These are phyloP conservation scores for Dendrocalamus latiflorus DNA, from an alignment of 202 grass and related monocot genomes.

Conservation along the genomic window DNA sequence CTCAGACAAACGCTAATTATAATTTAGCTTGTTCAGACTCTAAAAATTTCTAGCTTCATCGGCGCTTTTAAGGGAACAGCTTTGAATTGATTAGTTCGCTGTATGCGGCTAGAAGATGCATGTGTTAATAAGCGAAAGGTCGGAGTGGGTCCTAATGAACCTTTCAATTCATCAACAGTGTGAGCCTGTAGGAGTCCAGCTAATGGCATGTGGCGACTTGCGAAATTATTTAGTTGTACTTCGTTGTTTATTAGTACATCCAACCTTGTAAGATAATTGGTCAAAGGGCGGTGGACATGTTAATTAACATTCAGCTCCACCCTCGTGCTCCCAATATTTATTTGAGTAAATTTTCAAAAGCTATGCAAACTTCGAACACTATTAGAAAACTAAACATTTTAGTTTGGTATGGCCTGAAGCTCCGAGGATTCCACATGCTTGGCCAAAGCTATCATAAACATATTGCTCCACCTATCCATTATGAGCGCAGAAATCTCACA, in stretches of 20 bases:
- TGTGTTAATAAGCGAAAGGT: background rate
- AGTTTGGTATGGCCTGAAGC: background rate
- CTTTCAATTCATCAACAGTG: conserved; percentile 16
- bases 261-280: conserved; percentile 17
- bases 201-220: background rate
- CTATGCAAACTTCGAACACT: no score
- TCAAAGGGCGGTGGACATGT: background rate
- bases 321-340: background rate
- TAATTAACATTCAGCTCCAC: background rate
- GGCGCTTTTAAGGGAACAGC: background rate
- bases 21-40: no score
- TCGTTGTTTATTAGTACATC: background rate
- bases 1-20: no score
- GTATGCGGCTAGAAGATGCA: background rate
- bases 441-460: no score
- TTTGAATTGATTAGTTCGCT: background rate
- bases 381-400: no score
- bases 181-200: conserved; percentile 1
- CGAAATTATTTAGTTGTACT: background rate
- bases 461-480: no score
- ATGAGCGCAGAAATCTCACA: no score
- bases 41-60: no score
- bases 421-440: no score
- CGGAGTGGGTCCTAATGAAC: background rate
- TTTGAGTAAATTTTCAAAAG: background rate